These are phyloP conservation scores for Diddensiella caesifluorescens DNA, from an alignment of 805 yeast species.

Conservation along the genomic window DNA sequence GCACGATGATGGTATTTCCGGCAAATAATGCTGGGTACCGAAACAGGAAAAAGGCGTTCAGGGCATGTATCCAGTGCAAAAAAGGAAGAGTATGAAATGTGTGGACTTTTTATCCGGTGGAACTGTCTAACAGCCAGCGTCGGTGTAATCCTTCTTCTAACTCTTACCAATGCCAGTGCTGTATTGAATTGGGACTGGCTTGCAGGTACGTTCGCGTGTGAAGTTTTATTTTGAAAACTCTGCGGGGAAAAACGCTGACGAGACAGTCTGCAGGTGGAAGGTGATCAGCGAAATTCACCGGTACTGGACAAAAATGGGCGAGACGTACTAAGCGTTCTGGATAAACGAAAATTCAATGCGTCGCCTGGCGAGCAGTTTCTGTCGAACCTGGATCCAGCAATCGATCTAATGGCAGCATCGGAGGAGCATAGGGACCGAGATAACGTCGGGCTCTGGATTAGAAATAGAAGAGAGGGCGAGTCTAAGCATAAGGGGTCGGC, in stretches of 20 bases:
- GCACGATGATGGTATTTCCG: constrained; percentile 36
- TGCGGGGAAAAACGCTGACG: no score
- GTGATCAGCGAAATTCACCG: no score
- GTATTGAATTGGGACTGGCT: constrained; percentile 21
- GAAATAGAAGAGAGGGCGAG: constrained; percentile 5
- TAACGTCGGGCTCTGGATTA: constrained; percentile 23
- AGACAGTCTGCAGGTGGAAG: no score
- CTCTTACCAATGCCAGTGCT: constrained; percentile 25
- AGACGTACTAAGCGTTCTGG: no score
- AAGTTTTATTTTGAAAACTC: no score
- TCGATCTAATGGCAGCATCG: constrained; percentile 19
- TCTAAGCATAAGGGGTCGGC: background rate
- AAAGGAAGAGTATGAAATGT: constrained; percentile 17
- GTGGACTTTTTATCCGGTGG: no score
- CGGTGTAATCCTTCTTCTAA: constrained; percentile 24
- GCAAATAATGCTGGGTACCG: constrained; percentile 37
- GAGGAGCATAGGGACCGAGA: constrained; percentile 21
- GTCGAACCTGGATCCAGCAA: constrained; percentile 22
- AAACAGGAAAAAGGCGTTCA: constrained; percentile 35
- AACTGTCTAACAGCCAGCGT: no score
- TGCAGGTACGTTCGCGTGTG: constrained; percentile 25
- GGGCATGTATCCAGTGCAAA: constrained; percentile 36
- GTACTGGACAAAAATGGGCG: no score
- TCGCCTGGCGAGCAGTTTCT: constrained; percentile 16
- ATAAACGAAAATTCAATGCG: no score